Evolutionary conservation across 2,329 filamentous ascomycete genomes (phyloP).

Genomic region (Ramularia endophylla): DNA sequence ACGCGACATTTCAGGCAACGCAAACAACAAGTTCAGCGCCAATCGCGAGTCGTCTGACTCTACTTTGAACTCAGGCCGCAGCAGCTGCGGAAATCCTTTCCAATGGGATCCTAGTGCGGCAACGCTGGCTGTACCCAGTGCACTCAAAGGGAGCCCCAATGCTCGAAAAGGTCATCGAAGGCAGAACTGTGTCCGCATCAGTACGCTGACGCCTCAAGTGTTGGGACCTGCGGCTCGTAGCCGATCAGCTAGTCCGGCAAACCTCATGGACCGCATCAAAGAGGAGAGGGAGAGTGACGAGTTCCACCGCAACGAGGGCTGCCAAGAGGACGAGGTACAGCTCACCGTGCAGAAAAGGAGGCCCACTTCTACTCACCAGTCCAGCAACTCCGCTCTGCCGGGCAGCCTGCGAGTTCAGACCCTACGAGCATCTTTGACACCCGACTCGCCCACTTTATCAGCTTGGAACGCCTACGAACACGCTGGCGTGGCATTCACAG

Average conservation of each 20-base stretch:
- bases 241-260: constrained; percentile 29
- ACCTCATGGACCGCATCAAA: constrained; percentile 33
- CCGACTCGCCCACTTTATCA: constrained; percentile 36
- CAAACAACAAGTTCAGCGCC: constrained; percentile 20
- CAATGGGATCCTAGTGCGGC: constrained; percentile 37
- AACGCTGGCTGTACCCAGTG: constrained; percentile 35
- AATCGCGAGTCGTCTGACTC: constrained; percentile 36
- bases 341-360: constrained; percentile 4
- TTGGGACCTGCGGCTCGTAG: constrained; percentile 32
- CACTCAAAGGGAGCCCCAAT: constrained; percentile 40
- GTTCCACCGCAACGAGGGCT: constrained; percentile 3
- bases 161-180: constrained; percentile 39
- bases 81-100: constrained; percentile 42
- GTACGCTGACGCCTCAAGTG: constrained; percentile 36
- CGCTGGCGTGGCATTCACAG: constrained; percentile 9
- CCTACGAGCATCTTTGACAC: constrained; percentile 36
- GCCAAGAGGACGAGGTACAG: not conserved
- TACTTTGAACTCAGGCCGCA: constrained; percentile 34
- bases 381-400: constrained; percentile 31
- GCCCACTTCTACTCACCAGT: constrained; percentile 9
- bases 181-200: constrained; percentile 43
- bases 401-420: constrained; percentile 29
- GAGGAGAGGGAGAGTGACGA: constrained; percentile 32
- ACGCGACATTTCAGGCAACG: constrained; percentile 30
- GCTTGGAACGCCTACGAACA: constrained; percentile 28